Conservation (phyloP, 345 rosid genomes). For the Eucalyptus dawsonii region DNA sequence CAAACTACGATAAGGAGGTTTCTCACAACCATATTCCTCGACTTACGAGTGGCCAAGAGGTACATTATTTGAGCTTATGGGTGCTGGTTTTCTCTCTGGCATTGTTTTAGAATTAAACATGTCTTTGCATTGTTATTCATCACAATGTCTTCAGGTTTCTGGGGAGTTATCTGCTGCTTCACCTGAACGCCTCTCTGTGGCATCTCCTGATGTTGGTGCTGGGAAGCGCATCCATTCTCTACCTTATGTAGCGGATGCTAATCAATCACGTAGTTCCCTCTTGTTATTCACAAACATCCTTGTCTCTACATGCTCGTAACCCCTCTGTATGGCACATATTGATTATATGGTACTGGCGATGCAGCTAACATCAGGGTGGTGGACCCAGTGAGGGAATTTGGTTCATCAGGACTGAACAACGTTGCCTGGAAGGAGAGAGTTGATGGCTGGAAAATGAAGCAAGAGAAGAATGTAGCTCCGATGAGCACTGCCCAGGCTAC, state of each 20-base stretch:
- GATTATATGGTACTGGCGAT: not conserved
- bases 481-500: constrained; percentile 72
- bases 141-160: constrained; percentile 43
- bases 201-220: constrained; percentile 58
- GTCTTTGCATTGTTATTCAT: not conserved
- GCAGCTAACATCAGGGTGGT: constrained; percentile 61
- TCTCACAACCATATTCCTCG: constrained; percentile 71
- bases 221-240: constrained; percentile 45
- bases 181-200: constrained; percentile 79
- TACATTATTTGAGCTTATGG: constrained; percentile 7
- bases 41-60: constrained; percentile 84
- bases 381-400: constrained; percentile 54
- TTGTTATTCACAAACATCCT: not conserved
- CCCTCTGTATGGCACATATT: not conserved
- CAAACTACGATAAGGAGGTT: constrained; percentile 77
- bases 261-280: constrained; percentile 43
- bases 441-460: constrained; percentile 98
- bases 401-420: constrained; percentile 47
- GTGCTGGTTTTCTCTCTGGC: not conserved
- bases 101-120: not conserved
- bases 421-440: constrained; percentile 94
- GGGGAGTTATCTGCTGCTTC: constrained; percentile 98
- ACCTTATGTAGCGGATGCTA: constrained; percentile 34
- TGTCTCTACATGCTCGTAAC: not conserved
- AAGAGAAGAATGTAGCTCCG: constrained; percentile 70